Percentiles rank a stretch among this genome's conserved stretches.
phyloP scores from a whole-genome alignment of 2,329 filamentous ascomycete species.

The Capronia coronata region DNA sequence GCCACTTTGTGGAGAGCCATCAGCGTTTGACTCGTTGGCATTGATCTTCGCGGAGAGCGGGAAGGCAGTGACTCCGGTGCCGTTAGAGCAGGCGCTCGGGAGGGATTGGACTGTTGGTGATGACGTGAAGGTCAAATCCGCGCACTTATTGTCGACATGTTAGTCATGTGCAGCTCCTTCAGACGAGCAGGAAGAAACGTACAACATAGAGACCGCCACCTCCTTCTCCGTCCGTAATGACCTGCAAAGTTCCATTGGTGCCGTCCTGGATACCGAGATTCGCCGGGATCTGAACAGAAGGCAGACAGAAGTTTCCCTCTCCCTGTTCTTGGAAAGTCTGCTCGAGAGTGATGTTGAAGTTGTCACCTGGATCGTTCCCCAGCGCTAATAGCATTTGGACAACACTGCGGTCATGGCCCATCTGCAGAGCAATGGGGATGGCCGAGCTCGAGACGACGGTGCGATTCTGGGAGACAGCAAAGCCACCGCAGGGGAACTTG shows the following conservation, averaged over 20 bases:
- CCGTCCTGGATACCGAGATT: slow-evolving; percentile 50
- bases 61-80: slow-evolving; percentile 48
- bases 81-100: slow-evolving; percentile 51
- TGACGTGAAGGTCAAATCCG: slow-evolving; percentile 15
- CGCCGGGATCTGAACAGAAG: slow-evolving; percentile 40
- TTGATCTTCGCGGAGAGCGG: slow-evolving; percentile 44
- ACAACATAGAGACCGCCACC: slow-evolving; percentile 62
- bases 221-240: slow-evolving; percentile 56
- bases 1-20: slow-evolving; percentile 32
- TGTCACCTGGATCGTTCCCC: slow-evolving; percentile 48
- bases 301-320: slow-evolving; percentile 60
- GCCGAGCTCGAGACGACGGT: slow-evolving; percentile 45
- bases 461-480: slow-evolving; percentile 40
- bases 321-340: slow-evolving; percentile 55
- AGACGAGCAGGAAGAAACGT: slow-evolving; percentile 33
- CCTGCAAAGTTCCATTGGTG: slow-evolving; percentile 60
- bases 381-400: slow-evolving; percentile 50
- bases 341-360: slow-evolving; percentile 63
- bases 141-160: slow-evolving; percentile 29
- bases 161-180: slow-evolving; percentile 44
- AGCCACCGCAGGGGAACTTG: slow-evolving; percentile 48
- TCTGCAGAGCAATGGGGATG: slow-evolving; percentile 46
- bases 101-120: slow-evolving; percentile 27
- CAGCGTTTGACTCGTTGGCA: slow-evolving; percentile 40
- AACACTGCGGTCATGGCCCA: slow-evolving; percentile 49